Percentiles rank a stretch among this genome's conserved stretches.
Conservation (phyloP, 2,329 filamentous ascomycete genomes). For the Aureobasidium sp. region DNA sequence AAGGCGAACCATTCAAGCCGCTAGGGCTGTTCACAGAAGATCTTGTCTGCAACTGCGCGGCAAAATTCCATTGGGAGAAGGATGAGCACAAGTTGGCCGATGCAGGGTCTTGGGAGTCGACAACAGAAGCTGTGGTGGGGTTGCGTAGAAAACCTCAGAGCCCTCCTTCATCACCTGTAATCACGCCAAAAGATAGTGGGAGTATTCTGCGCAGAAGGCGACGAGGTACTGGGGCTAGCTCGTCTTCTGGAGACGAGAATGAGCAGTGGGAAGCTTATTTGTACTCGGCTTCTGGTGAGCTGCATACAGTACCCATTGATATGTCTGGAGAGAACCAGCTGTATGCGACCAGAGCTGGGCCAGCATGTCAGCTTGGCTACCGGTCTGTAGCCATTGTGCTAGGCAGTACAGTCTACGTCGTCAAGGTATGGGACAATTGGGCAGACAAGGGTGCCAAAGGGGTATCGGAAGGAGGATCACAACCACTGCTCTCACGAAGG, state of each 20-base stretch:
- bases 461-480: slow-evolving; percentile 4
- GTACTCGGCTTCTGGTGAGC: slow-evolving; percentile 11
- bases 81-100: slow-evolving; percentile 49
- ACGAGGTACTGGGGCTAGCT: background rate
- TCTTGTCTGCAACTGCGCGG: slow-evolving; percentile 27
- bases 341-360: slow-evolving; percentile 13
- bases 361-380: slow-evolving; percentile 5
- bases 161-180: slow-evolving; percentile 20
- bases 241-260: slow-evolving; percentile 3
- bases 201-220: slow-evolving; percentile 14
- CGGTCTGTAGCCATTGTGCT: slow-evolving; percentile 10
- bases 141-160: slow-evolving; percentile 37
- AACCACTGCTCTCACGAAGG: slow-evolving; percentile 3
- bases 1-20: slow-evolving; percentile 44
- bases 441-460: slow-evolving; percentile 6
- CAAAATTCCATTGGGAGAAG: slow-evolving; percentile 39
- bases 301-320: slow-evolving; percentile 12
- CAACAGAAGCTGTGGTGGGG: slow-evolving; percentile 56
- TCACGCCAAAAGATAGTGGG: slow-evolving; percentile 14
- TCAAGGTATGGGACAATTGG: slow-evolving; percentile 10
- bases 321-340: slow-evolving; percentile 10
- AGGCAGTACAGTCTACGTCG: slow-evolving; percentile 13
- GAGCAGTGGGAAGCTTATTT: slow-evolving; percentile 50
- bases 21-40: slow-evolving; percentile 46
- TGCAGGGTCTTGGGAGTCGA: slow-evolving; percentile 58